Conservation (phyloP, 1,284 basidiomycete genomes). For the Leccinum pallidistipes region DNA sequence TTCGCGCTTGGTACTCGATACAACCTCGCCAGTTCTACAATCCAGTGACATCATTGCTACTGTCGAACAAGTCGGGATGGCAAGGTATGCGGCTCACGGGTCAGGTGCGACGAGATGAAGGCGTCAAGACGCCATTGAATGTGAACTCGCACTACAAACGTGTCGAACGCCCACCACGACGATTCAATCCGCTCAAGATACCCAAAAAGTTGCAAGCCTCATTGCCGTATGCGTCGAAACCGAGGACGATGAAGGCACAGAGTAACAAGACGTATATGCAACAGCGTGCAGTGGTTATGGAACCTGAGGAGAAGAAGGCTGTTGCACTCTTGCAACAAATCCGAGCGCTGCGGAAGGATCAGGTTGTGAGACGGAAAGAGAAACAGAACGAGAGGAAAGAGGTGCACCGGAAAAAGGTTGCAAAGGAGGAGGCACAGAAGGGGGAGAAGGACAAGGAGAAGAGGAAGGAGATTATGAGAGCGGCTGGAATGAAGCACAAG, state of each 20-base stretch:
- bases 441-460: constrained; percentile 77
- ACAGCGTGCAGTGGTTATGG: constrained; percentile 92
- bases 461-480: constrained; percentile 75
- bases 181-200: constrained; percentile 91
- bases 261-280: constrained; percentile 81
- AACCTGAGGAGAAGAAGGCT: constrained; percentile 93
- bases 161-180: constrained; percentile 76
- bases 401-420: constrained; percentile 65
- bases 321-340: constrained; percentile 95
- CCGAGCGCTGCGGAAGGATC: constrained; percentile 88
- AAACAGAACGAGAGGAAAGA: constrained; percentile 78
- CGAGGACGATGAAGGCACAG: constrained; percentile 82
- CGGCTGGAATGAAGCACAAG: constrained; percentile 73
- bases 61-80: constrained; percentile 81
- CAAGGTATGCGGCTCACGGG: constrained; percentile 96
- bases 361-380: constrained; percentile 73
- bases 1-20: constrained; percentile 96
- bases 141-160: constrained; percentile 90
- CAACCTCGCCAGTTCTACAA: constrained; percentile 97
- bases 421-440: constrained; percentile 68
- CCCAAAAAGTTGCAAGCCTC: constrained; percentile 88
- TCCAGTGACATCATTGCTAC: constrained; percentile 89
- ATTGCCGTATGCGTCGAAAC: constrained; percentile 92
- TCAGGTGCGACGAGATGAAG: constrained; percentile 83
- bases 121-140: constrained; percentile 78